A percentile compares a stretch with the other conserved stretches of the same genome.
These are phyloP conservation scores for Rubia tinctorum DNA, from an alignment of 305 asterid species.

Conservation along the genomic window DNA sequence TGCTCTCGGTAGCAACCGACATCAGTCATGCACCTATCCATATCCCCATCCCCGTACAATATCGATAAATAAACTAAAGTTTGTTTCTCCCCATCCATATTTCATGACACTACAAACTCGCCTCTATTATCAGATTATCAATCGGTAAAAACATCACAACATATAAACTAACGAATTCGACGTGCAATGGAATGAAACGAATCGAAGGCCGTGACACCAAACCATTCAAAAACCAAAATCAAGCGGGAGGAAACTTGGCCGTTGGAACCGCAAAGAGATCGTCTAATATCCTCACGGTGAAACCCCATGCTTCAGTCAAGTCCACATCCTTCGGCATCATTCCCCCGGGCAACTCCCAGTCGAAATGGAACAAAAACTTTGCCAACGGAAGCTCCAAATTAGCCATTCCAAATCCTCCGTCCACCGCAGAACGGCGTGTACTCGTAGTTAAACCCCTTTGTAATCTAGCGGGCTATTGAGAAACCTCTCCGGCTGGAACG, in stretches of 20 bases:
- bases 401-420: constrained; percentile 5
- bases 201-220: neutral
- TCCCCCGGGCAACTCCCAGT: neutral
- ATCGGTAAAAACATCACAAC: too few relatives aligned
- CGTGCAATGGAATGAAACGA: too few relatives aligned
- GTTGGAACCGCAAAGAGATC: neutral
- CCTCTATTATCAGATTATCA: too few relatives aligned
- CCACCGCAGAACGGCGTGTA: neutral
- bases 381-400: constrained; percentile 5
- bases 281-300: neutral
- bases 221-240: neutral
- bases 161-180: too few relatives aligned
- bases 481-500: constrained; percentile 1
- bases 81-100: too few relatives aligned
- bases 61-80: too few relatives aligned
- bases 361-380: constrained; percentile 6
- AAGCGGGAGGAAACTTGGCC: neutral
- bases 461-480: neutral
- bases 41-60: too few relatives aligned
- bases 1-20: too few relatives aligned
- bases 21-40: too few relatives aligned
- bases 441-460: neutral
- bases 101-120: too few relatives aligned
- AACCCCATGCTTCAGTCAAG: neutral
- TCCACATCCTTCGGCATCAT: neutral